A percentile compares a stretch with the other conserved stretches of the same genome.
phyloP scores from a whole-genome alignment of 2,329 filamentous ascomycete genomes.

The Claviceps fusiformis region DNA sequence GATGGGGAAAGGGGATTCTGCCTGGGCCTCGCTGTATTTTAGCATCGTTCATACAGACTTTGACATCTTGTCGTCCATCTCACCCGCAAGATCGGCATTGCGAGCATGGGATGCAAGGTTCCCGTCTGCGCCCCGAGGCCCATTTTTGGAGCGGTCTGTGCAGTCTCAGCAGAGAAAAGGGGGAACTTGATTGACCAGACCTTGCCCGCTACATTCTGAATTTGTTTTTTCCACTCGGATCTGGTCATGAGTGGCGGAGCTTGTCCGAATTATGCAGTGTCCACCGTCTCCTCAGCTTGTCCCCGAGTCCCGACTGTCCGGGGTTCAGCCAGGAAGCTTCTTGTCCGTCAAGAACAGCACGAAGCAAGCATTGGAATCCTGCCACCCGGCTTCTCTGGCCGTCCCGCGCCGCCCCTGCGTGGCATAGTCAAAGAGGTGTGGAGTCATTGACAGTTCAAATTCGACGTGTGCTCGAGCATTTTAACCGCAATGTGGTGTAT shows the following conservation, averaged over 20 bases:
- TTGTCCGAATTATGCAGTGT: not conserved
- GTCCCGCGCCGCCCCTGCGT: constrained; percentile 4
- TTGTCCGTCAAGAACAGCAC: not conserved
- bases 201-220: not conserved
- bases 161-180: not conserved
- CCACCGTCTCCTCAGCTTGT: not conserved
- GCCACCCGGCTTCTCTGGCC: constrained; percentile 3
- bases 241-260: not conserved
- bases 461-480: not conserved
- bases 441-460: not conserved
- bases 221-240: not conserved
- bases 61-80: not conserved
- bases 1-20: not conserved
- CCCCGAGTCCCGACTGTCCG: not conserved
- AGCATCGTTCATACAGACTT: not conserved
- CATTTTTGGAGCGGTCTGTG: constrained; percentile 1
- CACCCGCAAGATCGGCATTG: not conserved
- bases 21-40: not conserved
- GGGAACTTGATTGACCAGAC: not conserved
- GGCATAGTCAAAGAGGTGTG: not conserved
- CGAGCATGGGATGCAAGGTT: not conserved
- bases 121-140: not conserved
- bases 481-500: not conserved
- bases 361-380: not conserved
- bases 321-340: not conserved